These are phyloP conservation scores for Aspergillus ustus DNA, from an alignment of 2,329 filamentous ascomycete genomes.

Conservation along the genomic window DNA sequence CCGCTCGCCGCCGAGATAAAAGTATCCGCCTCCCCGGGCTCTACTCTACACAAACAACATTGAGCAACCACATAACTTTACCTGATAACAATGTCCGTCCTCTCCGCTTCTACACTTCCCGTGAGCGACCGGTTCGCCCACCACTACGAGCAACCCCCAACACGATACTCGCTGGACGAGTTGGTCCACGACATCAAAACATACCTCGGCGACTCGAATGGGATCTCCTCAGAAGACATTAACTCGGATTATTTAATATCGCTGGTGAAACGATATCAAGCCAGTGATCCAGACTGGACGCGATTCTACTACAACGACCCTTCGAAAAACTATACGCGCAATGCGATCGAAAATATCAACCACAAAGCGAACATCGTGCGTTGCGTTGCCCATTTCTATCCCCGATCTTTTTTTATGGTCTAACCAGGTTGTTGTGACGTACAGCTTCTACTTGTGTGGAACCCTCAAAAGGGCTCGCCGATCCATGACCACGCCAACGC, in stretches of 20 bases:
- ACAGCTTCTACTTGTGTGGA: slow-evolving; percentile 39
- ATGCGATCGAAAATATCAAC: slow-evolving; percentile 39
- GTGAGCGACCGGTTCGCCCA: not conserved
- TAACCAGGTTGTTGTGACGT: too few relatives aligned
- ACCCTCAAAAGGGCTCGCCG: slow-evolving; percentile 40
- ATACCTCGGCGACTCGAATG: slow-evolving; percentile 32
- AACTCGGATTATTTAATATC: slow-evolving; percentile 33
- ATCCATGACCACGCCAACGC: slow-evolving; percentile 44
- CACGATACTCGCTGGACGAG: slow-evolving; percentile 15
- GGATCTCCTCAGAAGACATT: slow-evolving; percentile 33
- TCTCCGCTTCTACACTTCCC: not conserved
- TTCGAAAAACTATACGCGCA: slow-evolving; percentile 40
- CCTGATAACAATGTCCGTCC: not conserved
- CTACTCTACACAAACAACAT: too few relatives aligned
- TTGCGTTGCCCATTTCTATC: not conserved
- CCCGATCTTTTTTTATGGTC: too few relatives aligned
- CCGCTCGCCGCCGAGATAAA: too few relatives aligned
- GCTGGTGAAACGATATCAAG: slow-evolving; percentile 32
- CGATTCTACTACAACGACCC: slow-evolving; percentile 36
- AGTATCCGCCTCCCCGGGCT: too few relatives aligned
- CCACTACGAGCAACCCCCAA: not conserved
- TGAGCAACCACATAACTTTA: not conserved
- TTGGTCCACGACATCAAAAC: slow-evolving; percentile 34
- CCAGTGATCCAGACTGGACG: slow-evolving; percentile 35
- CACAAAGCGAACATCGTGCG: slow-evolving; percentile 39